Percentiles rank a stretch among this genome's conserved stretches.
Conservation (phyloP, 2,329 filamentous ascomycete species). For the Colletotrichum tropicale region DNA sequence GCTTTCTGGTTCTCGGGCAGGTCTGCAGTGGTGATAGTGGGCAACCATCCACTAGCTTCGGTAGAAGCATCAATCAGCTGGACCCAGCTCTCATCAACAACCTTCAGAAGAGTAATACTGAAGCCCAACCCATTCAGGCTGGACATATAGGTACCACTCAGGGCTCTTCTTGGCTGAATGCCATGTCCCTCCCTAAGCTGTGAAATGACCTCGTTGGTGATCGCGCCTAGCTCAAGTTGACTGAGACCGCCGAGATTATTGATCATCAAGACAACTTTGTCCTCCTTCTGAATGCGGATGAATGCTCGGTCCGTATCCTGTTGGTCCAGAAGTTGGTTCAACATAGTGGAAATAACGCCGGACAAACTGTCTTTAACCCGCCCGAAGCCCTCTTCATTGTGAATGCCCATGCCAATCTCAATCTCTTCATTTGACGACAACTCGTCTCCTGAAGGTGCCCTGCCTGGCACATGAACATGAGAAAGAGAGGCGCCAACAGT, state of each 20-base stretch:
- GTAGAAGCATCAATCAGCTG: neutral
- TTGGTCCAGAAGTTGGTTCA: neutral
- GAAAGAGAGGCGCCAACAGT: slow-evolving; percentile 55
- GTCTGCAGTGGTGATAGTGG: neutral
- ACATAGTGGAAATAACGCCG: neutral
- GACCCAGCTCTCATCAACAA: neutral
- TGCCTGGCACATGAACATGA: slow-evolving; percentile 45
- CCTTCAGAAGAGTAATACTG: neutral
- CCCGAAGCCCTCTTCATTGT: slow-evolving; percentile 66
- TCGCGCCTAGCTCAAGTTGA: neutral
- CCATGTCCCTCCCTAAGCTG: neutral
- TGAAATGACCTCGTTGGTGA: neutral
- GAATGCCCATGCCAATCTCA: slow-evolving; percentile 76
- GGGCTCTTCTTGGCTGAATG: neutral
- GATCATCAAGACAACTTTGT: neutral
- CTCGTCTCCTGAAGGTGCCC: neutral
- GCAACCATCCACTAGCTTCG: neutral
- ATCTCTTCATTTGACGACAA: slow-evolving; percentile 53
- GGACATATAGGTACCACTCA: neutral
- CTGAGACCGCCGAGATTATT: neutral
- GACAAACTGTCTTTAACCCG: slow-evolving; percentile 48
- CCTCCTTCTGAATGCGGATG: neutral
- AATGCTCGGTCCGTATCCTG: neutral
- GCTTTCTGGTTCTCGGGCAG: neutral
- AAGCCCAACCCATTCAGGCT: neutral